phyloP scores from a whole-genome alignment of 805 yeast genomes.

The Starmerella gropengiesseri region DNA sequence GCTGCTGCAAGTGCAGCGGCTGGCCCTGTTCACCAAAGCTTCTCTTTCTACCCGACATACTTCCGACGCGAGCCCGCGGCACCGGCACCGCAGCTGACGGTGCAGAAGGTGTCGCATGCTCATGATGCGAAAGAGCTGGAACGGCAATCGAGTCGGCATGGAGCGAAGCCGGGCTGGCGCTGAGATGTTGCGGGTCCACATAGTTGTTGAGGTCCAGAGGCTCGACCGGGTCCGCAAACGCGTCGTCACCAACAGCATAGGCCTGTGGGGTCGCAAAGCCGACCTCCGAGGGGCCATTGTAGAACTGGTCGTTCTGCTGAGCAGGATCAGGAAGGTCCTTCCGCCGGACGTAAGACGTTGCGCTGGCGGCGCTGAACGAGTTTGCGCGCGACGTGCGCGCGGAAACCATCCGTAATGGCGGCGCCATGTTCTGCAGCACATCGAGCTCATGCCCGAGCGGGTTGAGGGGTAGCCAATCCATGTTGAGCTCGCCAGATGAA shows the following conservation, averaged over 20 bases:
- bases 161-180: slow-evolving; percentile 9
- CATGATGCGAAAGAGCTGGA: no score
- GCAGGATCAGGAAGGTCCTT: slow-evolving; percentile 31
- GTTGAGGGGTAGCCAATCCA: slow-evolving; percentile 18
- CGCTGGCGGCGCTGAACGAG: slow-evolving; percentile 56
- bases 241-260: slow-evolving; percentile 27
- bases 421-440: slow-evolving; percentile 10
- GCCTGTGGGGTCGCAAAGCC: slow-evolving; percentile 74
- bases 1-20: neutral
- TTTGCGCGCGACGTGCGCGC: slow-evolving; percentile 21
- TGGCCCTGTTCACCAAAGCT: slow-evolving; percentile 3
- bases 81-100: no score
- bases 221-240: slow-evolving; percentile 7
- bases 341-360: slow-evolving; percentile 46
- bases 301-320: slow-evolving; percentile 17
- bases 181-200: slow-evolving; percentile 10
- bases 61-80: neutral
- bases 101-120: no score
- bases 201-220: slow-evolving; percentile 16
- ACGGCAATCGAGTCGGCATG: neutral
- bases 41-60: slow-evolving; percentile 2
- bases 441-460: slow-evolving; percentile 23
- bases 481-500: neutral
- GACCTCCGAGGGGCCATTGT: slow-evolving; percentile 49
- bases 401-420: slow-evolving; percentile 13